Evolutionary conservation across 306 rosid genomes (phyloP).

Genomic region (Castanospermum australe): DNA sequence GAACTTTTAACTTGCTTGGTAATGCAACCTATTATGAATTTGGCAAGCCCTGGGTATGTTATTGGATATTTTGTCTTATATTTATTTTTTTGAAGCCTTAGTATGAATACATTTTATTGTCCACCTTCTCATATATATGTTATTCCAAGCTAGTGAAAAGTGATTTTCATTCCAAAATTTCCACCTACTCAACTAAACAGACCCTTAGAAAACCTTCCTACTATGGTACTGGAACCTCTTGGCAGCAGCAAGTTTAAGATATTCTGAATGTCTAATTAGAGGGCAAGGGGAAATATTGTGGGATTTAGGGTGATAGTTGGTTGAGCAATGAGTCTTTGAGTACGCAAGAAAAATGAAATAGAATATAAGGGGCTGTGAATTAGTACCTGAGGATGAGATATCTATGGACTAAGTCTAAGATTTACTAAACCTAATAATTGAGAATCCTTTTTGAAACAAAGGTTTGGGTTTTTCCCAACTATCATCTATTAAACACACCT

Average conservation of each 20-base stretch:
- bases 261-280: conserved; percentile 9
- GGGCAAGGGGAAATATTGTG: neutral
- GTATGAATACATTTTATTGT: neutral
- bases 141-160: neutral
- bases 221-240: neutral
- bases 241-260: conserved; percentile 13
- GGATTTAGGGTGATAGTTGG: neutral
- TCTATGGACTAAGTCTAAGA: neutral
- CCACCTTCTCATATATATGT: conserved; percentile 13
- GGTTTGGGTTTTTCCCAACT: neutral
- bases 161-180: neutral
- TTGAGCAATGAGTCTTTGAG: neutral
- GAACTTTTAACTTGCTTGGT: conserved; percentile 91
- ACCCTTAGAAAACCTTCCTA: neutral
- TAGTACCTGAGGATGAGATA: neutral
- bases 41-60: conserved; percentile 95
- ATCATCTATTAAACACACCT: neutral
- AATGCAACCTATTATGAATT: conserved; percentile 82
- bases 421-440: neutral
- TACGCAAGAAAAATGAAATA: neutral
- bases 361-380: neutral
- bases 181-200: neutral
- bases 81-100: neutral
- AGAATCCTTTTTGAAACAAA: conserved; percentile 12
- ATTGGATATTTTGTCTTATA: conserved; percentile 24